Evolutionary conservation across 768 basidiomycete species (phyloP), one percentile per base, ranked within the genome.

Genomic region (Tephrocybe sp.): DNA sequence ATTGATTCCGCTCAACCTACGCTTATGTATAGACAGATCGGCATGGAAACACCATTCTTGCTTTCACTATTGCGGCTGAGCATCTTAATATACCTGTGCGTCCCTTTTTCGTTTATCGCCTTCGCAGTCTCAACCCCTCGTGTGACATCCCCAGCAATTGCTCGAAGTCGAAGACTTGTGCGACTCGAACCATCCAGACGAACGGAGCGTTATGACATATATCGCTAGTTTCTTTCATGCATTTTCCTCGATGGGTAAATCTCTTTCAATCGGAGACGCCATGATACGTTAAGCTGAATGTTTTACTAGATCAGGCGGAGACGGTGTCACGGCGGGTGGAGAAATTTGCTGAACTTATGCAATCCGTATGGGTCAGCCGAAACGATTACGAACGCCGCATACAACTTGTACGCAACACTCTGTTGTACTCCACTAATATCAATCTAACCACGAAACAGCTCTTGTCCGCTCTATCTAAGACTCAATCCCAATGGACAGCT

Each of bases 201-300:
- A 99, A 69, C 85, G 93, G 30, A 92, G 89, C 67, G 91, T 98
- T 9, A 98, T 98, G 92, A 98, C 94, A 4, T 98, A 98, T 58
- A 88, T 99, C 38, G 97, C 97, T 27, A 91, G 91, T 59, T 98
- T 80, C 70, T 99, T 99, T 77, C 97, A 98, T 64, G 95, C 96
- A 0, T 99, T 99, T 66, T 96, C 94, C 0, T 86, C 91, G 0
- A 95, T 97, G 87, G 92, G 95, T 95, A 56, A 43, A 81, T 68
- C 16, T 35, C 28, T 28, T 39, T 15, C 2, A 38, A 21, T 15
- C 6, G 15, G 5, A 15, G n/a, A 27, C 9, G 31, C 24, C 28
- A 6, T n/a, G 16, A 34, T n/a, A 4, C 38, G 28, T n/a, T 32
- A 53, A 35, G 51, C 48, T 53, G 34, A n/a, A 60, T 35, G 13